phyloP scores from a whole-genome alignment of 2,329 filamentous ascomycete genomes.

The Trichoderma sp. region DNA sequence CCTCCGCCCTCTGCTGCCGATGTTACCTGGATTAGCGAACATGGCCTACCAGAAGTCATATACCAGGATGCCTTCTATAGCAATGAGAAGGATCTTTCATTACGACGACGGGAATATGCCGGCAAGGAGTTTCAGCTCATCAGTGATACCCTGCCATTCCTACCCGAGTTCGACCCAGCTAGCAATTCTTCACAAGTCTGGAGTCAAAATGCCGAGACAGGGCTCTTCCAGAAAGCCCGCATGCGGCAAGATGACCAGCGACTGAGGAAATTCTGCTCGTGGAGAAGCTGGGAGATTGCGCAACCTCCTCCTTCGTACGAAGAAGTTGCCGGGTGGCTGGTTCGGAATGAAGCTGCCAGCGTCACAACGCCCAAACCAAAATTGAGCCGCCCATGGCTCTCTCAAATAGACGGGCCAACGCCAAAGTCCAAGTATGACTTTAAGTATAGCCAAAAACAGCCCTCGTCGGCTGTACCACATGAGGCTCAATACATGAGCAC shows the following conservation, averaged over 20 bases:
- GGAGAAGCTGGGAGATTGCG: constrained; percentile 70
- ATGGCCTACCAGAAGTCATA: constrained; percentile 59
- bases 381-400: constrained; percentile 46
- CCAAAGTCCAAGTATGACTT: constrained; percentile 78
- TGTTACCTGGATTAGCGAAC: constrained; percentile 25
- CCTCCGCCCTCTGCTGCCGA: constrained; percentile 30
- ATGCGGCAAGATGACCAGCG: constrained; percentile 50
- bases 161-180: constrained; percentile 72
- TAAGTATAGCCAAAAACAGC: constrained; percentile 77
- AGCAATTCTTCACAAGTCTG: constrained; percentile 33
- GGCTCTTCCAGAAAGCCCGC: constrained; percentile 45
- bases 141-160: constrained; percentile 71
- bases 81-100: constrained; percentile 77
- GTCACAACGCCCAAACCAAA: constrained; percentile 15
- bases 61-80: constrained; percentile 88
- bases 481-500: constrained; percentile 94
- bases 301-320: constrained; percentile 64
- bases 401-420: constrained; percentile 86
- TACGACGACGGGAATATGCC: constrained; percentile 75
- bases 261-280: constrained; percentile 51
- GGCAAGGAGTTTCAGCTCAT: constrained; percentile 79
- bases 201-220: not conserved
- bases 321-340: constrained; percentile 68
- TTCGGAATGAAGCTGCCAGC: not conserved
- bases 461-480: constrained; percentile 73